phyloP scores from a whole-genome alignment of 441 rosid genomes.

The Cnidoscolus chayamansa region DNA sequence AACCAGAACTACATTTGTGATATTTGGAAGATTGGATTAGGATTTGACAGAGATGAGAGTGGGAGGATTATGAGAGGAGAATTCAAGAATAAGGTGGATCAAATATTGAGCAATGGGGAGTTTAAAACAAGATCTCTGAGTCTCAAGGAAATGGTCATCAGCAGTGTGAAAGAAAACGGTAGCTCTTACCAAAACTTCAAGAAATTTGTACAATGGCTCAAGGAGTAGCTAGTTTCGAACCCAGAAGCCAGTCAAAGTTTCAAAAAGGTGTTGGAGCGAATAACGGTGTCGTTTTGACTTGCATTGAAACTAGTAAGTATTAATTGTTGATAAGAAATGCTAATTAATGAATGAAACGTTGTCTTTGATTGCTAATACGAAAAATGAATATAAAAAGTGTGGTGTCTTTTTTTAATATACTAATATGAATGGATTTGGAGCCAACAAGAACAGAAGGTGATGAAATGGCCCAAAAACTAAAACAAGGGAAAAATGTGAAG shows the following conservation, averaged over 20 bases:
- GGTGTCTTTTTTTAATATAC: too few species aligned
- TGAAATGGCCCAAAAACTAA: background rate
- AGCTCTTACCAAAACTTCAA: conserved; percentile 37
- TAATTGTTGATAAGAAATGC: too few species aligned
- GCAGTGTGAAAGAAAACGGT: conserved; percentile 34
- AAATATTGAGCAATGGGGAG: conserved; percentile 28
- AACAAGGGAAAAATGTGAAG: background rate
- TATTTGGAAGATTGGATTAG: conserved; percentile 55
- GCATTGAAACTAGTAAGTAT: too few species aligned
- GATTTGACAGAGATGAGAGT: conserved; percentile 25
- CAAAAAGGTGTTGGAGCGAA: too few species aligned
- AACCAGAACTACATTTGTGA: conserved; percentile 50
- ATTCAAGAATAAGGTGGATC: conserved; percentile 41
- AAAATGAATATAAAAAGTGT: too few species aligned
- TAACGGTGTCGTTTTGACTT: too few species aligned
- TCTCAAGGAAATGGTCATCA: conserved; percentile 31
- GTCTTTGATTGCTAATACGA: too few species aligned
- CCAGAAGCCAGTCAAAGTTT: too few species aligned
- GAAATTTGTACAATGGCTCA: conserved; percentile 47
- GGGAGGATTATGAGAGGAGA: conserved; percentile 35
- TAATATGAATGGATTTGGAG: too few species aligned
- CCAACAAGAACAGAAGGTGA: too few species aligned
- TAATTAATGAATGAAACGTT: too few species aligned
- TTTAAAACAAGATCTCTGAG: conserved; percentile 29
- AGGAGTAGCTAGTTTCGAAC: conserved; percentile 7